Evolutionary conservation across 192 early-diverging fungal species (phyloP), one percentile per base, ranked within the genome.

Genomic region (Rhizophagus sp.): DNA sequence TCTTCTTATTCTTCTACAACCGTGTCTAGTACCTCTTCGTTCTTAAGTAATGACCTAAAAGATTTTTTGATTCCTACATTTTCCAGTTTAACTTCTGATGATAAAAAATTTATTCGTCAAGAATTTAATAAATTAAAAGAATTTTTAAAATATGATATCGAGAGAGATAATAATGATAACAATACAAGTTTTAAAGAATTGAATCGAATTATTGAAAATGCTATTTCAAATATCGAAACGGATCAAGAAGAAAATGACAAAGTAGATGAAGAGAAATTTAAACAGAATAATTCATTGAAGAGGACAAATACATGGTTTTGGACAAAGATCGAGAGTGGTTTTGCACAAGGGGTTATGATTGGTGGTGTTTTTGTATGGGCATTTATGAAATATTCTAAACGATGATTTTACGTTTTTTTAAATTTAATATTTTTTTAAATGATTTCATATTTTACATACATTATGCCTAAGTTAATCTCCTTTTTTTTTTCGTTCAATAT

Each of bases 121-220:
- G 33, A 25, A 67, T 67, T 67, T 34, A 67, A 12, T 12, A 67
- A 30, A 10, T 67, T 67, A 34, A 67, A 67, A 67, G 65, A 67
- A 33, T 25, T 33, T 25, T 25, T 67, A 15, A 67, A 13, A 34
- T 33, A 17, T 12, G 24, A 67, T 34, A 33, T 67, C 11, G 15
- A 34, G 6, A 10, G 11, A 47, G 44, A 67, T 67, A 13, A 25
- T 33, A 12, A 25, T 24, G 25, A 66, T 33, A 25, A 25, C 10
- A 66, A 66, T 34, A 30, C 24, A 19, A 19, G 13, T 57, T 57
- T 57, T 57, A 57, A 57, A 15, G 50, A 57, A 57, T 57, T 57
- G 15, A 57, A 17, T 57, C 50, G 17, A 57, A 57, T 57, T 19
- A 57, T 57, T 57, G 50, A 57, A 57, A 57, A 57, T 22, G 17